Conservation (phyloP, 805 yeast genomes). For the Spathaspora boniae region DNA sequence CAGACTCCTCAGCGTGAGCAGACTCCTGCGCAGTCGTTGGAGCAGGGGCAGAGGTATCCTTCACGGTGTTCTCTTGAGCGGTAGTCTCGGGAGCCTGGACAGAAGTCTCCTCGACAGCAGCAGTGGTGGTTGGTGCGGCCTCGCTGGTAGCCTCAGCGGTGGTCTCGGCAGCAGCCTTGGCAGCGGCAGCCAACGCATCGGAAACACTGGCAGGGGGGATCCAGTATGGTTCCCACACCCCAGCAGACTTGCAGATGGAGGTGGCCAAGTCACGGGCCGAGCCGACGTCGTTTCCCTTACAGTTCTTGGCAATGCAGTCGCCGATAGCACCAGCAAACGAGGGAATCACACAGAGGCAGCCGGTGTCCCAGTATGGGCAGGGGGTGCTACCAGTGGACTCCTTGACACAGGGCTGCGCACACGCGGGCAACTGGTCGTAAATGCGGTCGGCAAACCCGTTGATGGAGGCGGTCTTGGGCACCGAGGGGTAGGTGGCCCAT, state of each 20-base stretch:
- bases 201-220: slow-evolving; percentile 20
- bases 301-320: slow-evolving; percentile 35
- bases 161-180: slow-evolving; percentile 18
- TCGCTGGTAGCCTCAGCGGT: slow-evolving; percentile 7
- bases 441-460: slow-evolving; percentile 42
- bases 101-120: slow-evolving; percentile 3
- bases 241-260: slow-evolving; percentile 32
- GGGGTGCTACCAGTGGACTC: slow-evolving; percentile 34
- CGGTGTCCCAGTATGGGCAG: slow-evolving; percentile 46
- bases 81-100: not conserved
- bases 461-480: slow-evolving; percentile 37
- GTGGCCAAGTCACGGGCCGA: slow-evolving; percentile 28
- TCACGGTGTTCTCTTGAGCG: slow-evolving; percentile 1
- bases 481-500: slow-evolving; percentile 31
- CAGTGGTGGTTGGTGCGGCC: slow-evolving; percentile 3
- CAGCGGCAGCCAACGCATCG: slow-evolving; percentile 23
- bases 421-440: slow-evolving; percentile 29
- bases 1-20: not conserved
- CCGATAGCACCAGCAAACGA: slow-evolving; percentile 31
- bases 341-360: slow-evolving; percentile 43
- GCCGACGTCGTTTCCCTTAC: slow-evolving; percentile 30
- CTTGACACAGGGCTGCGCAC: slow-evolving; percentile 34
- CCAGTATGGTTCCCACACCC: slow-evolving; percentile 33
- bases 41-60: slow-evolving; percentile 3
- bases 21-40: slow-evolving; percentile 1